Conservation (phyloP, 2,329 filamentous ascomycete genomes). For the Cladosporium sp. region DNA sequence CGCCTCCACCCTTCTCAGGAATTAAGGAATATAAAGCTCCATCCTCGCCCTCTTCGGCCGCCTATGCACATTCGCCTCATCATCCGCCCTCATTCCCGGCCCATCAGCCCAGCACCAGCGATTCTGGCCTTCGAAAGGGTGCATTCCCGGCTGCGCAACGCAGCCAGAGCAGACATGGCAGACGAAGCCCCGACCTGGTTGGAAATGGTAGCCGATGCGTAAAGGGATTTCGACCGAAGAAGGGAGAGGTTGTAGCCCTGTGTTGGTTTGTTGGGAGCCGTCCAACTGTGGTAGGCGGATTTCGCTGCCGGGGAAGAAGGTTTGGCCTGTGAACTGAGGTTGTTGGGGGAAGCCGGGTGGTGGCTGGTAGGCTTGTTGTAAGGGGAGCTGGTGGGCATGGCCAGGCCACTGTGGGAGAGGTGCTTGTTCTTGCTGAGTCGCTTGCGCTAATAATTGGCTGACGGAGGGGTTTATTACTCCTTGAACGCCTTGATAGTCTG, state of each 20-base stretch:
- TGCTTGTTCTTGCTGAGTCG: neutral
- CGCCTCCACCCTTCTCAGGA: constrained; percentile 37
- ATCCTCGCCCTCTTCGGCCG: constrained; percentile 25
- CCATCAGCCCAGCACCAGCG: constrained; percentile 4
- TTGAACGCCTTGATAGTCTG: neutral
- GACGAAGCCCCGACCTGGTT: neutral
- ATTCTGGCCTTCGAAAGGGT: neutral
- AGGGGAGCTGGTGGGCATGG: neutral
- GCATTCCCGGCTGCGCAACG: neutral
- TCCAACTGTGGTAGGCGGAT: neutral
- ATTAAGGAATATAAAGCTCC: constrained; percentile 22
- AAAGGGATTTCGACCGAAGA: neutral
- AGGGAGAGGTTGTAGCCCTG: neutral
- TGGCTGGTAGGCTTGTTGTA: constrained; percentile 4
- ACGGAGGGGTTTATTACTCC: neutral
- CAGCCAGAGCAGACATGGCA: neutral
- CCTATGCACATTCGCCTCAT: neutral
- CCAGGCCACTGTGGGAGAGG: neutral
- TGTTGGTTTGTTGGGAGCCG: neutral
- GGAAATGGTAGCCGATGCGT: constrained; percentile 1
- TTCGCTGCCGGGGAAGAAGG: neutral
- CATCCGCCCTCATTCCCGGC: neutral
- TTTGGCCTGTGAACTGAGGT: neutral
- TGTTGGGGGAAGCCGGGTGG: constrained; percentile 3
- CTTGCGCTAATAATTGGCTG: neutral